These are phyloP conservation scores for Chrysanthemum lavandulifolium DNA, from an alignment of 129 eudicot species.

Conservation along the genomic window DNA sequence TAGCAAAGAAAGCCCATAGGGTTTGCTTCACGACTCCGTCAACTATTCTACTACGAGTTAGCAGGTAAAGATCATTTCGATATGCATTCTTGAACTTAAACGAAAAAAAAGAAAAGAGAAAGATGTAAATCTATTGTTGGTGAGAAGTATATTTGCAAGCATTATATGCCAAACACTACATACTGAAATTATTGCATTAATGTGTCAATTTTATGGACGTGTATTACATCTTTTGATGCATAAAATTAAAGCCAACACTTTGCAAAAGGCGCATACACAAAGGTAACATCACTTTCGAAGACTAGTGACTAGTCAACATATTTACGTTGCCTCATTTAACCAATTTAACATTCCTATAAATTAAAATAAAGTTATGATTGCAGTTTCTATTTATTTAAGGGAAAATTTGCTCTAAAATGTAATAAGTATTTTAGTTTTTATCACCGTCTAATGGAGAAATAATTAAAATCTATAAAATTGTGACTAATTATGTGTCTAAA, in stretches of 20 bases:
- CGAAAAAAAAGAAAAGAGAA: neutral
- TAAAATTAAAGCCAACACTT: conserved; percentile 41
- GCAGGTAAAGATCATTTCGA: neutral
- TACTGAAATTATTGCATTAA: conserved; percentile 23
- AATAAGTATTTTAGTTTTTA: too few species aligned
- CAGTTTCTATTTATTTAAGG: too few species aligned
- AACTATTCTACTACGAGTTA: neutral
- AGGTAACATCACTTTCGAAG: conserved; percentile 55
- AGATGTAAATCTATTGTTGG: neutral
- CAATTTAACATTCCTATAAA: neutral
- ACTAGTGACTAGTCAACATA: conserved; percentile 42
- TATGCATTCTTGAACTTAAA: neutral
- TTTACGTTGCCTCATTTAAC: conserved; percentile 7
- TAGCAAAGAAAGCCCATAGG: too few species aligned
- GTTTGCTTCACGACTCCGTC: neutral
- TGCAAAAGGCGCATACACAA: conserved; percentile 53
- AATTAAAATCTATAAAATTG: too few species aligned
- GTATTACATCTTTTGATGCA: conserved; percentile 73
- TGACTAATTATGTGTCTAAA: too few species aligned
- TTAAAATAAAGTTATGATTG: neutral
- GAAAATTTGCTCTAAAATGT: too few species aligned
- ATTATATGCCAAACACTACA: conserved; percentile 32
- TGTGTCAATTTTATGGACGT: conserved; percentile 27
- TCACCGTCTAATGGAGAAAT: too few species aligned
- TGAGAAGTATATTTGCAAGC: conserved; percentile 17